A percentile compares a stretch with the other conserved stretches of the same genome.
Conservation (phyloP, 129 eudicot genomes). For the carrot (Daucus carota) region DH1_v3.0 NC_030385.2:26850001-26850500, state of each 20-base stretch:
- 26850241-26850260: background rate
- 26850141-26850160: constrained; percentile 65
- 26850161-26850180: constrained; percentile 82
- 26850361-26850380: background rate
- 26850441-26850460: background rate
- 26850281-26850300: background rate
- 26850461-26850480: background rate
- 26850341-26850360: background rate
- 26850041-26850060: constrained; percentile 90
- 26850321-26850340: background rate
- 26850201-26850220: constrained; percentile 8
- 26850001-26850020: background rate
- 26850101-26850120: constrained; percentile 62
- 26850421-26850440: background rate
- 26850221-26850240: background rate
- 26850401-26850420: background rate
- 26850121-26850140: constrained; percentile 78
- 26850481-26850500: background rate
- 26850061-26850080: constrained; percentile 73
- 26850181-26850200: constrained; percentile 55
- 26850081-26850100: constrained; percentile 64
- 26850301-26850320: background rate
- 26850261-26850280: background rate
- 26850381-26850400: background rate
- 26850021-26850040: constrained; percentile 61